These are phyloP conservation scores for Sicyos baderoa DNA, from an alignment of 306 rosid species.

Conservation along the genomic window DNA sequence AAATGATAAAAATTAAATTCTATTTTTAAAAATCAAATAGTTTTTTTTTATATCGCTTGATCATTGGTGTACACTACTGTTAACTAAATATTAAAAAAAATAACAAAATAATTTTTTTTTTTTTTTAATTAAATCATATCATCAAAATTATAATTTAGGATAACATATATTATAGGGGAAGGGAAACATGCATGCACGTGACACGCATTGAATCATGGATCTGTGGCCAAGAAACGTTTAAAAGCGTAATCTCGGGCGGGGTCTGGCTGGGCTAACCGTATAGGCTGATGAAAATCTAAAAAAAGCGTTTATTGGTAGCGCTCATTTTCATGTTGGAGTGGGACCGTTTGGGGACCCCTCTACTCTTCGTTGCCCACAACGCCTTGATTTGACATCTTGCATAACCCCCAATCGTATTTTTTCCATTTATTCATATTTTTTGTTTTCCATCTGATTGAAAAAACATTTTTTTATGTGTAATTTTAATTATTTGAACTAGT, in stretches of 20 bases:
- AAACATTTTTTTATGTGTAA: no score
- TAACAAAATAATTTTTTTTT: no score
- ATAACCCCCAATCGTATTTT: neutral
- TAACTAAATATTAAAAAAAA: no score
- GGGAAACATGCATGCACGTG: constrained; percentile 82
- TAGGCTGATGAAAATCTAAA: constrained; percentile 9
- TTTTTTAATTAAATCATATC: no score
- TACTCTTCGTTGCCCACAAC: constrained; percentile 25
- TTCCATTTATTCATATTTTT: neutral
- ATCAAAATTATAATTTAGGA: no score
- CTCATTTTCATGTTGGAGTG: constrained; percentile 33
- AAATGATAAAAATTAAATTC: no score
- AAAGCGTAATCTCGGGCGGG: constrained; percentile 17
- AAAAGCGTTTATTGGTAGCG: constrained; percentile 33
- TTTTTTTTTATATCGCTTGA: no score
- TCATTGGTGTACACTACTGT: no score
- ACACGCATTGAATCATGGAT: constrained; percentile 57
- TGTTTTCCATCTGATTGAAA: no score
- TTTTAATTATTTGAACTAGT: no score
- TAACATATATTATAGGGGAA: neutral
- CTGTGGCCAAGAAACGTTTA: constrained; percentile 23
- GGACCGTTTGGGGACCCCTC: no score
- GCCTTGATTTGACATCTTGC: constrained; percentile 45
- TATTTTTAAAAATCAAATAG: no score
- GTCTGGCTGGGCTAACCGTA: constrained; percentile 9